These are phyloP conservation scores for Citrus trifoliata DNA, from an alignment of 345 rosid species.

Conservation along the genomic window DNA sequence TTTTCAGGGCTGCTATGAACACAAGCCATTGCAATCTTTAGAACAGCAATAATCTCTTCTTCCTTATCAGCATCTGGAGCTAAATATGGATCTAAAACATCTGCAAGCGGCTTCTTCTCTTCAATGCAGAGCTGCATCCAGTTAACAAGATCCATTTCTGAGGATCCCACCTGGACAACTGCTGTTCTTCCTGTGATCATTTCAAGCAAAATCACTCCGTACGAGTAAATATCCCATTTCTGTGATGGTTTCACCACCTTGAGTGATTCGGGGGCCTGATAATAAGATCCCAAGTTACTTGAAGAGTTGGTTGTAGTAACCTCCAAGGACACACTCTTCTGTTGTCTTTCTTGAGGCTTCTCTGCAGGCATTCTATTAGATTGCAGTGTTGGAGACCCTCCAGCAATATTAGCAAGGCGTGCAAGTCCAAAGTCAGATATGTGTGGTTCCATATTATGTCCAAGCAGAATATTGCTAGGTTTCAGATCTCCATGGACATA, in stretches of 20 bases:
- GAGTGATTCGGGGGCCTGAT: conserved; percentile 88
- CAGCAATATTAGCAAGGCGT: conserved; percentile 88
- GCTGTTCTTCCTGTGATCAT: conserved; percentile 72
- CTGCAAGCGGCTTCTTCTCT: conserved; percentile 75
- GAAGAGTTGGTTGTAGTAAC: conserved; percentile 44
- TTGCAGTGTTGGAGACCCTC: conserved; percentile 74
- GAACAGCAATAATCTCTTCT: conserved; percentile 78
- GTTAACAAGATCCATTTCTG: conserved; percentile 70
- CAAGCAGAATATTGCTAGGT: conserved; percentile 84
- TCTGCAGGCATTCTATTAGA: conserved; percentile 48
- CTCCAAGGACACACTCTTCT: conserved; percentile 57
- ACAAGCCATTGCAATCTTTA: conserved; percentile 86
- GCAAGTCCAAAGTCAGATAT: conserved; percentile 90
- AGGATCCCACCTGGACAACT: conserved; percentile 46
- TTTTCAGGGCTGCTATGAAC: conserved; percentile 68
- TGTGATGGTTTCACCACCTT: conserved; percentile 90
- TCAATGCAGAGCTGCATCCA: conserved; percentile 92
- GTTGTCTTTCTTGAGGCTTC: conserved; percentile 64
- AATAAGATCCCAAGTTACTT: conserved; percentile 50
- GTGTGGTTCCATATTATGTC: conserved; percentile 67
- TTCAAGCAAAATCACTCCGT: conserved; percentile 80
- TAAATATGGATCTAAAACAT: conserved; percentile 78
- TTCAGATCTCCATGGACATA: conserved; percentile 94
- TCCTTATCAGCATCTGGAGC: conserved; percentile 69
- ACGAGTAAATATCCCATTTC: conserved; percentile 96